Conservation (phyloP, 2,329 filamentous ascomycete genomes). For the Trichoderma gracile region DNA sequence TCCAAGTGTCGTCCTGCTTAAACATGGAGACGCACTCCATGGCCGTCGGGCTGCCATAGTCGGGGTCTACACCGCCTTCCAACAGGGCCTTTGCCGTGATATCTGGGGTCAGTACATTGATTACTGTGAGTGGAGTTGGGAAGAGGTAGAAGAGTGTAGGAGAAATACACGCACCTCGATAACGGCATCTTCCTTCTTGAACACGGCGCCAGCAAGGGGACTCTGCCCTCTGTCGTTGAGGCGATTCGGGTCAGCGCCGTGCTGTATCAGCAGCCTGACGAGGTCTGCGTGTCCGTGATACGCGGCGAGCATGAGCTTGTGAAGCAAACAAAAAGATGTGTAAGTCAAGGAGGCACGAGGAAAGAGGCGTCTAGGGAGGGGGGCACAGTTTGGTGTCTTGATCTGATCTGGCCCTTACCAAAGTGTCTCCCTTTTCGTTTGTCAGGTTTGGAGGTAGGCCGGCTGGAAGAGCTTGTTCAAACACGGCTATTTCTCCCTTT, state of each 20-base stretch:
- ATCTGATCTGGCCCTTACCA: slow-evolving; percentile 51
- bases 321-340: background rate
- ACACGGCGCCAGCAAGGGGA: slow-evolving; percentile 69
- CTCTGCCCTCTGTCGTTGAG: slow-evolving; percentile 70
- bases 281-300: slow-evolving; percentile 67
- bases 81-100: slow-evolving; percentile 44
- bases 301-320: slow-evolving; percentile 68
- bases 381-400: no score
- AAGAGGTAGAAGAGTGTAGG: background rate
- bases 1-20: slow-evolving; percentile 54
- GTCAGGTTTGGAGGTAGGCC: slow-evolving; percentile 70
- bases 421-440: slow-evolving; percentile 71
- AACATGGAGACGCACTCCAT: slow-evolving; percentile 53
- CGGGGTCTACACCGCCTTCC: slow-evolving; percentile 56
- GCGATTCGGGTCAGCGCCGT: slow-evolving; percentile 66
- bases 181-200: slow-evolving; percentile 68
- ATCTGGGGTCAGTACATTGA: background rate
- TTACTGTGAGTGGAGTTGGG: no score
- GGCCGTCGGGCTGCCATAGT: slow-evolving; percentile 52
- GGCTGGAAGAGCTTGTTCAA: slow-evolving; percentile 63
- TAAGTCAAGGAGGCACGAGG: background rate
- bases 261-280: slow-evolving; percentile 59
- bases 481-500: slow-evolving; percentile 55
- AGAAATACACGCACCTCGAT: slow-evolving; percentile 49
- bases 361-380: background rate